These are phyloP conservation scores for Salix caprea DNA, from an alignment of 345 rosid species.

Conservation along the genomic window DNA sequence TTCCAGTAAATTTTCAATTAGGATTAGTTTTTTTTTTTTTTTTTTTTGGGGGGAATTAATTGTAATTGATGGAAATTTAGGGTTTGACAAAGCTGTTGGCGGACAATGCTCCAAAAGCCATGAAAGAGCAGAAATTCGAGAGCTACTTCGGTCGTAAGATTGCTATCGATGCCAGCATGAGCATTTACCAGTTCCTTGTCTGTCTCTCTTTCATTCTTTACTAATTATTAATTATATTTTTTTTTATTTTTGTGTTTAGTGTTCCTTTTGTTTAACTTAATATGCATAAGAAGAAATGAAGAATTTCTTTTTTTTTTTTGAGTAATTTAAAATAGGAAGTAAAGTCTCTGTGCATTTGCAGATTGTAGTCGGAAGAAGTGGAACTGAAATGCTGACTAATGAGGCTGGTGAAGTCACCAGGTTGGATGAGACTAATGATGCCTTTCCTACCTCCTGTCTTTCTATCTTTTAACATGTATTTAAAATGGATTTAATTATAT, in stretches of 20 bases:
- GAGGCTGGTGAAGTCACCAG: constrained; percentile 98
- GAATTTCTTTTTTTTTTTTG: not conserved
- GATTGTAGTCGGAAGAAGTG: constrained; percentile 93
- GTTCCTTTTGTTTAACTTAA: too few relatives aligned
- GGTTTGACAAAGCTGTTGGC: constrained; percentile 96
- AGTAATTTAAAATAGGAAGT: not conserved
- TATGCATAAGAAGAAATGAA: too few relatives aligned
- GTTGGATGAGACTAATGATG: constrained; percentile 24
- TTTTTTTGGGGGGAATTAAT: not conserved
- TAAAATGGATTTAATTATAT: not conserved
- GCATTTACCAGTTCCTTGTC: constrained; percentile 95
- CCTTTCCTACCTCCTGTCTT: not conserved
- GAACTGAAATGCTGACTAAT: constrained; percentile 86
- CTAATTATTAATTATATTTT: not conserved
- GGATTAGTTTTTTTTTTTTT: not conserved
- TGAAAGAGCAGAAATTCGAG: constrained; percentile 94
- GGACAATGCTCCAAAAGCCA: constrained; percentile 78
- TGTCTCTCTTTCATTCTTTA: constrained; percentile 7
- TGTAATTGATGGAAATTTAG: constrained; percentile 24
- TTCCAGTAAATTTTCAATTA: not conserved
- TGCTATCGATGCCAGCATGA: constrained; percentile 97
- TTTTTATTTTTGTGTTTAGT: not conserved
- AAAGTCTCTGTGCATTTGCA: constrained; percentile 18
- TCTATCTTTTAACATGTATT: too few relatives aligned
- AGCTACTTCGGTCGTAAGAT: constrained; percentile 90